phyloP scores from a whole-genome alignment of 1,284 basidiomycete species.

The Leccinum olivaceoglutinosum region DNA sequence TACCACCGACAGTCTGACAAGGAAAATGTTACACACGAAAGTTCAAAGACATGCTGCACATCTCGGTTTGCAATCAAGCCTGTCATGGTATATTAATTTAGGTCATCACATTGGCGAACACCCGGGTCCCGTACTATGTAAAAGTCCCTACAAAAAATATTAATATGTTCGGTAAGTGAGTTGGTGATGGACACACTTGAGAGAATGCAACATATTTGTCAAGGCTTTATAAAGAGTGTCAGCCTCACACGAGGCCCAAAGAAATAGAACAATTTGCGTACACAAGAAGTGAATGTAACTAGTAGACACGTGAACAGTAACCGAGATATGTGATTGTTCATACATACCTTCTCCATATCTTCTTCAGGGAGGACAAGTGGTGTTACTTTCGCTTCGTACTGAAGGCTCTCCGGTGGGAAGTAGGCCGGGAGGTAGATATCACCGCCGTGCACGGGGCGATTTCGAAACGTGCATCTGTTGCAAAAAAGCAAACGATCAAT shows the following conservation, averaged over 20 bases:
- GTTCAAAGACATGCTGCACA: conserved; percentile 46
- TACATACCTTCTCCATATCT: conserved; percentile 22
- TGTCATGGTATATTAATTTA: conserved; percentile 16
- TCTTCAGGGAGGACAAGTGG: conserved; percentile 18
- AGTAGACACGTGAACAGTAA: conserved; percentile 20
- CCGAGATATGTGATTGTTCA: not conserved
- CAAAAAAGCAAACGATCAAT: not conserved
- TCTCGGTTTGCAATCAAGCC: conserved; percentile 45
- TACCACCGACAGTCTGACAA: not conserved
- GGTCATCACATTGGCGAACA: not conserved
- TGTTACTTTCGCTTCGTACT: not conserved
- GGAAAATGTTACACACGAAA: conserved; percentile 39
- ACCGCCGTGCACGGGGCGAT: conserved; percentile 31
- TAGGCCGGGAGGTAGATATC: conserved; percentile 41
- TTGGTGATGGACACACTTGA: conserved; percentile 29
- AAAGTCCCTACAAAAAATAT: conserved; percentile 36
- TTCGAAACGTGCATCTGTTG: conserved; percentile 42
- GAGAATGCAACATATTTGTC: conserved; percentile 66
- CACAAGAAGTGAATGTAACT: conserved; percentile 54
- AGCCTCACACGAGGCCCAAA: not conserved
- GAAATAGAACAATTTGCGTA: conserved; percentile 27
- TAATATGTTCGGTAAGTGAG: not conserved
- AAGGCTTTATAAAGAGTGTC: conserved; percentile 34
- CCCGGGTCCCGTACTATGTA: conserved; percentile 39
- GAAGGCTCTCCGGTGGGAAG: conserved; percentile 31